Evolutionary conservation across 2,329 filamentous ascomycete genomes (phyloP), one percentile per base, ranked within the genome.

Genomic region (Ophioceras dolichostomum): DNA sequence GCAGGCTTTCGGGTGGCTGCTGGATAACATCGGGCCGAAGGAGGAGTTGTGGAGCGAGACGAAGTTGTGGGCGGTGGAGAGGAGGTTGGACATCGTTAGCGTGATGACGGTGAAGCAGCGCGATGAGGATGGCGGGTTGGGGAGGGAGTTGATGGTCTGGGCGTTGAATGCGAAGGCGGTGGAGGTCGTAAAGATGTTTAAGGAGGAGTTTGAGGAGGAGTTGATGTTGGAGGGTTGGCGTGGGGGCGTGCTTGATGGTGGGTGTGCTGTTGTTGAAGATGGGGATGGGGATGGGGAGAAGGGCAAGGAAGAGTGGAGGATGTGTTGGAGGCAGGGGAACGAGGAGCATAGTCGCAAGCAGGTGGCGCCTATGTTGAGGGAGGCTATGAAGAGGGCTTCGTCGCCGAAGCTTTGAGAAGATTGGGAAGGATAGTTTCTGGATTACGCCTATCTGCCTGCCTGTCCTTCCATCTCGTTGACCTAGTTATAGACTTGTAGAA

Each of bases 61-160:
- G 2, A 52, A 55, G 12, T 45, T 49, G 1, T 86, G 77, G 60
- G 63, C 68, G 0, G 48, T 56, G n/a, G 71, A 77, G 51, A 65
- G 69, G 39, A 45, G 58, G 0, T 54, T 88, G n/a, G 74, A 79
- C 39, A 50, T 88, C 9, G 71, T 70, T 8, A 67, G 65, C 9
- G 60, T 88, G 39, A 83, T 88, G 78, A 85, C 83, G 2, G 73
- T 73, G n/a, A 74, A 65, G 16, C 62, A 67, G 17, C 60, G 67
- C 0, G 59, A 59, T 1, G 73, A 65, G 0, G 58, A 57, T 1
- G 74, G 69, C 0, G 50, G 61, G 13, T 84, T 87, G 43, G 61
- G 64, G 44, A 62, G 84, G 36, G 74, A 91, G 50, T 52, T 87
- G 27, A 57, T 89, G 5, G 58, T 88, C 0, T 81, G 79, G 72